Base-by-base conservation (phyloP, 768 basidiomycete species). In the Mrakia frigida region DNA sequence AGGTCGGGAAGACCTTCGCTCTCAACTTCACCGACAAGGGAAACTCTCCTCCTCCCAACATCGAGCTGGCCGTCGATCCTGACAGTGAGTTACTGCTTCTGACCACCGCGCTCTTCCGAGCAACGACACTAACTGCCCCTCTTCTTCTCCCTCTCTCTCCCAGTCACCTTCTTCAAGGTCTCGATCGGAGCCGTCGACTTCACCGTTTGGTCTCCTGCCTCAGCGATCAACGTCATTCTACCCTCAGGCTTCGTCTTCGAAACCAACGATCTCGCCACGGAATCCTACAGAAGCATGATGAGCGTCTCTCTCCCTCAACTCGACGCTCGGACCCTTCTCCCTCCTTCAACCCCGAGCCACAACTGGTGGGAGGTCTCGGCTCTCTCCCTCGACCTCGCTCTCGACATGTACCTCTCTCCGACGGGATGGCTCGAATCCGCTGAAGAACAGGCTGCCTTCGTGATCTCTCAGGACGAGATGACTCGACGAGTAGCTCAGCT, bases 151-250 rank as follows among this genome's bases (percentile, higher is more conserved):
- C 43, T 50, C 35, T 23, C 23, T 28, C 16, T 14, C 3, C n/a
- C 74, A 96, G 94, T 93, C 46, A 97, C 94, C 0, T 93, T 96
- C 80, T 83, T 94, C 80, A 93, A 91, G 77, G 81, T 95, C 31
- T 83, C 86, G 0, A 43, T 93, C 41, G 86, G 85, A 59, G 81
- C 85, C 3, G 70, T 91, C 31, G 88, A 92, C 73, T 79, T 87
- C 10, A 87, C 87, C 5, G 88, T 90, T 85, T 84, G 84, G 76
- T 86, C 87, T 10, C 87, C 85, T 5, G 82, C 83, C 41, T 86
- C 88, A 31, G 89, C 89, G 0, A 43, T 90, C 16, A 85, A 89
- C 35, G 70, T 91, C 23, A 81, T 85, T 1, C 78, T 92, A 0
- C 87, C 89, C 0, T 78, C 83, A 10, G 93, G 93, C 5, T 76